Evolutionary conservation across 2,329 filamentous ascomycete genomes (phyloP), one percentile per base, ranked within the genome.

Genomic region (Teratosphaeria nubilosa): DNA sequence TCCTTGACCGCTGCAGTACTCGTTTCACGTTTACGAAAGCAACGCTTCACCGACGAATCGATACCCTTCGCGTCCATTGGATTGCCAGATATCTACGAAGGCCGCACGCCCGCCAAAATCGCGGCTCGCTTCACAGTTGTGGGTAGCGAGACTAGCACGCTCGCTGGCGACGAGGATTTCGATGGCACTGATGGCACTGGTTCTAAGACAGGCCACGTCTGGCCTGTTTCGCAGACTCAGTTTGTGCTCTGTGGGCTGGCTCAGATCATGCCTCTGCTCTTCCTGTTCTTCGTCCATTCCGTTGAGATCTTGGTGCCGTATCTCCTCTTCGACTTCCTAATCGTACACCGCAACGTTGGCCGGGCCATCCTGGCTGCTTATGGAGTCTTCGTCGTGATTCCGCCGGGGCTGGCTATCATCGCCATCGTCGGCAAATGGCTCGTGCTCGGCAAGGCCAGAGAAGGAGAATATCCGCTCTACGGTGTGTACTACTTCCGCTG

Each of bases 401-500:
- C 64, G 13, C 54, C 54, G 6, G 37, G 30, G 5, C 16, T 63
- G 13, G 51, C 60, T 16, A 48, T 78, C 25, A 48, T 77, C 22
- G 80, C 75, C 16, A 78, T 83, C 25, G 45, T 71, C 1, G 70
- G 74, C 24, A 83, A 83, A 65, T 83, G 81, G 81, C 45, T 78
- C 5, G 70, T 83, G 51, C 77, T 83, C 41, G 80, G 80, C 11
- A 76, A 75, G 1, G 78, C 80, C 62, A 74, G 70, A 48, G 75
- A 78, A 62, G 81, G 81, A 0, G 67, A 81, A 4, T 82, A 80
- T 63, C 80, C 81, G 0, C 82, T 83, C 77, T 83, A 81, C 78
- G 80, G 80, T 1, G 59, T 67, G 1, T 83, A 82, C 64, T 81
- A 83, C 66, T 82, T 78, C 0, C 75, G 80, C 10, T 83, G 81